Base-by-base conservation (phyloP, 2,329 filamentous ascomycete genomes). In the Pezicula radicicola region DNA sequence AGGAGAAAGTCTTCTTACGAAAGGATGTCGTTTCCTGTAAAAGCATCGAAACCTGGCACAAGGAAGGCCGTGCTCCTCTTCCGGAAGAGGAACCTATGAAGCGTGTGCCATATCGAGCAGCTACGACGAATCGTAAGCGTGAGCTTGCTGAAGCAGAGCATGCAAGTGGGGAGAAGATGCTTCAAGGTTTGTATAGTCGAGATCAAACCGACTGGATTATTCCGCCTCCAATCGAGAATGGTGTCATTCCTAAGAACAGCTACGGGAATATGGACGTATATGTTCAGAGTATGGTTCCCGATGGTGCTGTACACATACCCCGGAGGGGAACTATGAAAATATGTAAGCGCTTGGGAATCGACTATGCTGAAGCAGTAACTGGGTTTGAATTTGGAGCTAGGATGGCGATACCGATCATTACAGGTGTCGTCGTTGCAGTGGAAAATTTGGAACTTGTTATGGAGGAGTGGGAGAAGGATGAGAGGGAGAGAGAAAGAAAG, bases 221-320 rank as follows among this genome's bases (percentile, higher is more conserved):
- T 51, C 93, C 93, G 1, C 82, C 87, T 1, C 91, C 92, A 0
- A 96, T 97, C 51, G 70, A 83, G 54, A 81, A 96, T 62, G 93
- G 93, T 1, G 71, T 88, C 13, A 97, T 97, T 54, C 94, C 94
- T 0, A 95, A 94, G 69, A 99, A 99, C 62, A 84, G 85, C 35
- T 99, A 93, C 62, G 93, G 93, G 8, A 99, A 99, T 60, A 97
- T 99, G 55, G 94, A 99, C 67, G 83, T 96, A 50, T 99, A 96
- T 67, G 92, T 89, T 0, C 87, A 91, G 37, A 91, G 90, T 56
- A 97, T 99, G 94, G 86, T 95, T 25, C 94, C 94, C 0, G 71
- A 72, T 61, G 91, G 94, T 0, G 92, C 92, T 2, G 81, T 88
- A 0, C 94, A 99, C 66, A 78, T 97, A 2, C 91, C 91, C 0